A percentile compares a stretch with the other conserved stretches of the same genome.
phyloP scores from a whole-genome alignment of 768 basidiomycete genomes.

The Thelephora aurantiotincta region DNA sequence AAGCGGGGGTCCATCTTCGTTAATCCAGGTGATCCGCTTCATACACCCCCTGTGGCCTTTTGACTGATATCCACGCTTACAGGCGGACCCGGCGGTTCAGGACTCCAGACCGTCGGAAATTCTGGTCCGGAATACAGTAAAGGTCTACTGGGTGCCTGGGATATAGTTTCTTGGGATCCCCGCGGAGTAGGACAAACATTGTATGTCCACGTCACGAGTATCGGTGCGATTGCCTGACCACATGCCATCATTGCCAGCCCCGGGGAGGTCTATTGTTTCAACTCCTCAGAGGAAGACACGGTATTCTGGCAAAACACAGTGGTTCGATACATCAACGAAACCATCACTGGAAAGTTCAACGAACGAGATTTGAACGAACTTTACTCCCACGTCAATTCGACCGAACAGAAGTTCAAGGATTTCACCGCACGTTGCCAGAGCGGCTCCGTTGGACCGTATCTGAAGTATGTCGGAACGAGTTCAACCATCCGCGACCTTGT shows the following conservation, averaged over 20 bases:
- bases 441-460: not conserved
- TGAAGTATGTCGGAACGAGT: slow-evolving; percentile 4
- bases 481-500: slow-evolving; percentile 4
- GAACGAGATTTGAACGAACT: not conserved
- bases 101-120: slow-evolving; percentile 2
- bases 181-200: slow-evolving; percentile 4
- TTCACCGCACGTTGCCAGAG: not conserved
- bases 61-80: not conserved
- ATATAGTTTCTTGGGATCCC: slow-evolving; percentile 7
- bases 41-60: not conserved
- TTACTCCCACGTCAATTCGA: slow-evolving; percentile 2
- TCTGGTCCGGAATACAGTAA: slow-evolving; percentile 1
- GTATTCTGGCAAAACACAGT: slow-evolving; percentile 4
- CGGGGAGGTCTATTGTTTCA: slow-evolving; percentile 4
- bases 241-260: not conserved
- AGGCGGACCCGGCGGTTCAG: slow-evolving; percentile 8
- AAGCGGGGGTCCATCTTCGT: slow-evolving; percentile 4
- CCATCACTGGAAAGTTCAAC: slow-evolving; percentile 3
- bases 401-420: slow-evolving; percentile 6
- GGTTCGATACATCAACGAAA: slow-evolving; percentile 3
- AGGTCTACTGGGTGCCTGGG: slow-evolving; percentile 4
- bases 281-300: slow-evolving; percentile 1
- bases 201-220: too few relatives aligned
- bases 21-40: slow-evolving; percentile 4
- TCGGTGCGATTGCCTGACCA: too few relatives aligned